Evolutionary conservation across 495 filamentous ascomycete species (phyloP), one percentile per base, ranked within the genome.

Genomic region (Tuber aestivum): DNA sequence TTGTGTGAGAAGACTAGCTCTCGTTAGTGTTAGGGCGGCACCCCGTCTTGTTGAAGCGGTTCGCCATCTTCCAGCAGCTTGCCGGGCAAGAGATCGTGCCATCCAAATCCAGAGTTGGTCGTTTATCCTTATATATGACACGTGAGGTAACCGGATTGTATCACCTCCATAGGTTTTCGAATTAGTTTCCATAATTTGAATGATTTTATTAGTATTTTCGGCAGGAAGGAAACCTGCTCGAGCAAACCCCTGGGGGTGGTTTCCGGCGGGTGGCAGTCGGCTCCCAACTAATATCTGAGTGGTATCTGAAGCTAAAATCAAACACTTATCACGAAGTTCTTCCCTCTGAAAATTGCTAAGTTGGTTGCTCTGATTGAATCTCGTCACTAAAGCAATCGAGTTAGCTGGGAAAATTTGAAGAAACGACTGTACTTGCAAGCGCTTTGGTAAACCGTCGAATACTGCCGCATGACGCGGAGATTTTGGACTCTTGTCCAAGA

Each of bases 41-140:
- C 56, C 27, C 27, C 27, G 27, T 27, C 27, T 35, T 65, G 27
- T 65, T 65, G n/a, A 12, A n/a, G 50, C 50, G 50, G 50, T 27
- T 14, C 27, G 56, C 56, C 56, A 65, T 65, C 56, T 65, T 35
- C 16, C 12, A 3, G 27, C 12, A n/a, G 32, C 56, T 35, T 14
- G 32, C 27, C 16, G 56, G 56, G 56, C 1, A 12, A 65, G 56
- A 65, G 56, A 35, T 65, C 56, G 32, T 65, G 56, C 5, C 20
- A 35, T 35, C 56, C 56, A 65, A 65, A 65, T 35, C 56, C 56
- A 65, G 56, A 65, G 27, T 18, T 65, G 56, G 27, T 65, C 56
- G 27, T 65, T 65, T 65, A 65, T 32, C 56, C 56, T 65, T 65
- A 65, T 65, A 65, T 65, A 65, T 12, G 56, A 65, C 27, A 35